Evolutionary conservation across 352 stramenopile species (phyloP).

Genomic region (Peronospora tabacina): DNA sequence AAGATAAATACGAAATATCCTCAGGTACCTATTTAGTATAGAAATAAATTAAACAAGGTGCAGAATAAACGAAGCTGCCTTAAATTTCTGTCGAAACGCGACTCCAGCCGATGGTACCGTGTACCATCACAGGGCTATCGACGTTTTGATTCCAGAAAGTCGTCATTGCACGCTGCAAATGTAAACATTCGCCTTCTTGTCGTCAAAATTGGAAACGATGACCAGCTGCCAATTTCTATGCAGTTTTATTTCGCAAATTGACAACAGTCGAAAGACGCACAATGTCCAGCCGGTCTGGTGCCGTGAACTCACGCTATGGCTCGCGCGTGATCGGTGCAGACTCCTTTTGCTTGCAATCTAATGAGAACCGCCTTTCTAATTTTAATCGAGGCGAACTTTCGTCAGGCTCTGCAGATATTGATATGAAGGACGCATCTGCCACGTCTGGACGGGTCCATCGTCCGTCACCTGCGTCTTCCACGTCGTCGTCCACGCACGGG

Average conservation of each 20-base stretch:
- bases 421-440: conserved; percentile 32
- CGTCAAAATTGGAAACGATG: not conserved
- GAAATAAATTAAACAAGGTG: too few species aligned
- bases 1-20: too few species aligned
- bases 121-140: not conserved
- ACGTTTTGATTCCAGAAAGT: too few species aligned
- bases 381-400: conserved; percentile 12
- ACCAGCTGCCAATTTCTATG: not conserved
- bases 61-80: too few species aligned
- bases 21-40: too few species aligned
- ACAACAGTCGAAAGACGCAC: conserved; percentile 1
- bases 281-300: conserved; percentile 17
- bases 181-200: not conserved
- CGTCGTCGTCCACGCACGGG: conserved; percentile 1
- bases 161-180: not conserved
- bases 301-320: conserved; percentile 15
- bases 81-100: too few species aligned
- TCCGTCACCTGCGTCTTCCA: conserved; percentile 5
- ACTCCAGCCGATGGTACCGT: not conserved
- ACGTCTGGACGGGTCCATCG: conserved; percentile 13
- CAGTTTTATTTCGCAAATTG: conserved; percentile 9
- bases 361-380: conserved; percentile 33
- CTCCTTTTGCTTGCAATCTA: conserved; percentile 23
- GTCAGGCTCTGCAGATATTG: conserved; percentile 18
- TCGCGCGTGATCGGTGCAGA: conserved; percentile 10